phyloP scores from a whole-genome alignment of 108 stramenopile genomes.

The Skeletonema tropicum region DNA sequence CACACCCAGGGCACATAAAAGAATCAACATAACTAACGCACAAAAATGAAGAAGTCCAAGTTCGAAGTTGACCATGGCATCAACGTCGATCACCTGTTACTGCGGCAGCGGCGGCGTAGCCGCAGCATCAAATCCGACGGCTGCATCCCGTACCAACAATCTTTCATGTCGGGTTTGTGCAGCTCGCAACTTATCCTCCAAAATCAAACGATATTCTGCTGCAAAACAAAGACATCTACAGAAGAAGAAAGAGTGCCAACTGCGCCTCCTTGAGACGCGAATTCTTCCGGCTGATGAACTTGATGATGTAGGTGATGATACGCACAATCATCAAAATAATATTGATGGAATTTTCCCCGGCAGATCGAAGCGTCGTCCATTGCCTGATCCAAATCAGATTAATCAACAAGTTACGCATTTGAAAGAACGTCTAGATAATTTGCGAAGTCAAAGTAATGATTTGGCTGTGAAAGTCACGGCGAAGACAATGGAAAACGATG shows the following conservation, averaged over 20 bases:
- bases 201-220: constrained; percentile 18
- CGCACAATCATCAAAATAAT: not conserved
- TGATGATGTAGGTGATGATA: not conserved
- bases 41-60: too few species aligned
- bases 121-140: not conserved
- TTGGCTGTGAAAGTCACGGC: constrained; percentile 30
- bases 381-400: constrained; percentile 40
- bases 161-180: constrained; percentile 21
- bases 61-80: not conserved
- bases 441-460: constrained; percentile 14
- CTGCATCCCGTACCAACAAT: not conserved
- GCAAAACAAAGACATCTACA: constrained; percentile 11
- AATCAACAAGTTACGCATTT: constrained; percentile 15
- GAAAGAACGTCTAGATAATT: constrained; percentile 10
- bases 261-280: constrained; percentile 25
- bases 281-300: not conserved
- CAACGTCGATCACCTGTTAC: not conserved
- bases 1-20: too few species aligned
- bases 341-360: not conserved
- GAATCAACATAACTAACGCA: too few species aligned
- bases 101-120: not conserved
- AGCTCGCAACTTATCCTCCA: constrained; percentile 14
- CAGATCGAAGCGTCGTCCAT: not conserved
- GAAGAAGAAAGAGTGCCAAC: constrained; percentile 12
- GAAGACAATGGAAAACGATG: constrained; percentile 42